These are phyloP conservation scores for Purshia tridentata DNA, from an alignment of 306 rosid genomes.

Conservation along the genomic window DNA sequence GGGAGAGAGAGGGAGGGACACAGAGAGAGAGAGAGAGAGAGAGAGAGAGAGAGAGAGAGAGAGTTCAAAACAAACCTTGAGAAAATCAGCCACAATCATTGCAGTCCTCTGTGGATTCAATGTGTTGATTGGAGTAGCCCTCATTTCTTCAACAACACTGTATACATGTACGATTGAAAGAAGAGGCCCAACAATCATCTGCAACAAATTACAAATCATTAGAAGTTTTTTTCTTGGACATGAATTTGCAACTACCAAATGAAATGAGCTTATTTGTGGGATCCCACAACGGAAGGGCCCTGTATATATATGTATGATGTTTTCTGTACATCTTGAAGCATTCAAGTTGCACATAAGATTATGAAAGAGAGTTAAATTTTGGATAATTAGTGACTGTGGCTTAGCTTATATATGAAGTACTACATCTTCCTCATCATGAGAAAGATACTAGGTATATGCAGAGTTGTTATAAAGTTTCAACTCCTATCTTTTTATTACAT, in stretches of 20 bases:
- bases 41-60: neutral
- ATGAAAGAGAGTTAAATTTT: neutral
- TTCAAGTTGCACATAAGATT: neutral
- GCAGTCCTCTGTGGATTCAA: conserved; percentile 92
- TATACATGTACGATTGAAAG: conserved; percentile 73
- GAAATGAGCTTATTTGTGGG: too few species aligned
- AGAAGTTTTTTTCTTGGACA: conserved; percentile 16
- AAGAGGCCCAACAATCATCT: conserved; percentile 72
- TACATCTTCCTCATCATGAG: too few species aligned
- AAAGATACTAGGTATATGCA: too few species aligned
- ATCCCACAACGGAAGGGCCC: too few species aligned
- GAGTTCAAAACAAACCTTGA: conserved; percentile 54
- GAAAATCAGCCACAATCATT: conserved; percentile 79
- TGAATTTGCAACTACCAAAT: neutral
- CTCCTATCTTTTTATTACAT: too few species aligned
- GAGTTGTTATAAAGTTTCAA: too few species aligned
- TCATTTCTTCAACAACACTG: conserved; percentile 85
- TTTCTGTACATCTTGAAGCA: neutral
- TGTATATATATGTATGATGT: too few species aligned
- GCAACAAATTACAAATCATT: conserved; percentile 31
- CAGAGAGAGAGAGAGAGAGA: neutral
- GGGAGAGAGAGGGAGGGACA: neutral
- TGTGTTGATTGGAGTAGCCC: conserved; percentile 84
- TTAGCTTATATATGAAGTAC: too few species aligned
- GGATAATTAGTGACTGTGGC: too few species aligned